phyloP scores from a whole-genome alignment of 148 eudicot species.

The Rheum nobile region DNA sequence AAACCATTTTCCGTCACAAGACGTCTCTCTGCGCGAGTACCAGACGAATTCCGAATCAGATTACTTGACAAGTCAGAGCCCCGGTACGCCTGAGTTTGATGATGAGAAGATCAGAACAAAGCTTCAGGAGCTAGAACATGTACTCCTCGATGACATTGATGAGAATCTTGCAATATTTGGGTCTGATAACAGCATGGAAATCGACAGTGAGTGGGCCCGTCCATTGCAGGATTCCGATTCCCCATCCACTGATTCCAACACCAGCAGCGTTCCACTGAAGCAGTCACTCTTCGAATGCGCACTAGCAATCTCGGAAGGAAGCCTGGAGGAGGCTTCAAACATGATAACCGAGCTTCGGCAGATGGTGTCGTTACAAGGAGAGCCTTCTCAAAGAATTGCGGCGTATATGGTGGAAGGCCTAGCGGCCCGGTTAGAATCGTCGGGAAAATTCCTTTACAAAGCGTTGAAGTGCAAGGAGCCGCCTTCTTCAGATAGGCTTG shows the following conservation, averaged over 20 bases:
- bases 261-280: constrained; percentile 47
- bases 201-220: constrained; percentile 43
- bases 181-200: constrained; percentile 46
- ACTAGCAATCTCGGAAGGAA: constrained; percentile 46
- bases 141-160: constrained; percentile 51
- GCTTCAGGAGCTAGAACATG: constrained; percentile 82
- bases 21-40: constrained; percentile 9
- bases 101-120: constrained; percentile 51
- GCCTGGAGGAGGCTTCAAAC: constrained; percentile 32
- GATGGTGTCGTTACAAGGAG: constrained; percentile 76
- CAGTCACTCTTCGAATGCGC: constrained; percentile 70
- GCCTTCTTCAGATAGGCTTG: constrained; percentile 57
- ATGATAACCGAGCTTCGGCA: constrained; percentile 62
- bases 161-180: constrained; percentile 20
- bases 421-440: constrained; percentile 63
- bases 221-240: constrained; percentile 52
- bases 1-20: constrained; percentile 10
- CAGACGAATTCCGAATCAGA: constrained; percentile 25
- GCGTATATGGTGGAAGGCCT: constrained; percentile 97
- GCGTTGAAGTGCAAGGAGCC: constrained; percentile 82
- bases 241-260: constrained; percentile 49
- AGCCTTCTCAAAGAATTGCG: constrained; percentile 67
- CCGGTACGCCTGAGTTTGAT: constrained; percentile 40
- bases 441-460: constrained; percentile 69
- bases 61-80: no score